Conservation (phyloP, 495 filamentous ascomycete genomes). For the Lasiosphaeria hispida region DNA sequence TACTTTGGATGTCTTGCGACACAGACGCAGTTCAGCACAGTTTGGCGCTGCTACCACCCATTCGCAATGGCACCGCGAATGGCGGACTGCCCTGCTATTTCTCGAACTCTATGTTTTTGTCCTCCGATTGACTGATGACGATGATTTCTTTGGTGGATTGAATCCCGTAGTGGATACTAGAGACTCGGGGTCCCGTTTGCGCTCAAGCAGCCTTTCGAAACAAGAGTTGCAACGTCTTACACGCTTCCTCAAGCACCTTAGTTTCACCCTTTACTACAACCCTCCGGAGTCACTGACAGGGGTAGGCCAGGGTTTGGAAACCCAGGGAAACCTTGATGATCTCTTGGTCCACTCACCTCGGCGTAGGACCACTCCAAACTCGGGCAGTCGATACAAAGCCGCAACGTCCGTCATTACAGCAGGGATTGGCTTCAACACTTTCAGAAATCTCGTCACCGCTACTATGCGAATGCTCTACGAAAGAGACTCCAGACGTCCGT, state of each 20-base stretch:
- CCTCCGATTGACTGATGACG: constrained; percentile 88
- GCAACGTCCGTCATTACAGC: constrained; percentile 21
- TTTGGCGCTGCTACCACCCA: constrained; percentile 23
- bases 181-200: constrained; percentile 33
- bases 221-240: constrained; percentile 70
- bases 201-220: constrained; percentile 68
- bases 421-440: constrained; percentile 73
- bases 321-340: constrained; percentile 3
- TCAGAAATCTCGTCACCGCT: constrained; percentile 78
- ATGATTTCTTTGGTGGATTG: constrained; percentile 64
- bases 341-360: neutral
- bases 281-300: constrained; percentile 52
- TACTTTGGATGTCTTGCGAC: constrained; percentile 22
- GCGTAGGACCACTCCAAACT: neutral
- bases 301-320: neutral
- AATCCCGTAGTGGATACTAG: constrained; percentile 10
- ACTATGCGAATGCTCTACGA: constrained; percentile 87
- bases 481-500: constrained; percentile 84
- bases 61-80: constrained; percentile 60
- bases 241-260: constrained; percentile 87
- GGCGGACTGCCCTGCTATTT: constrained; percentile 87
- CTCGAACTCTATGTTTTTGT: constrained; percentile 92
- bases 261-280: constrained; percentile 87
- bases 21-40: constrained; percentile 21
- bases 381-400: neutral